A percentile compares a stretch with the other conserved stretches of the same genome.
Evolutionary conservation across 2,329 filamentous ascomycete species (phyloP).

Genomic region (Botrytis deweyae): DNA sequence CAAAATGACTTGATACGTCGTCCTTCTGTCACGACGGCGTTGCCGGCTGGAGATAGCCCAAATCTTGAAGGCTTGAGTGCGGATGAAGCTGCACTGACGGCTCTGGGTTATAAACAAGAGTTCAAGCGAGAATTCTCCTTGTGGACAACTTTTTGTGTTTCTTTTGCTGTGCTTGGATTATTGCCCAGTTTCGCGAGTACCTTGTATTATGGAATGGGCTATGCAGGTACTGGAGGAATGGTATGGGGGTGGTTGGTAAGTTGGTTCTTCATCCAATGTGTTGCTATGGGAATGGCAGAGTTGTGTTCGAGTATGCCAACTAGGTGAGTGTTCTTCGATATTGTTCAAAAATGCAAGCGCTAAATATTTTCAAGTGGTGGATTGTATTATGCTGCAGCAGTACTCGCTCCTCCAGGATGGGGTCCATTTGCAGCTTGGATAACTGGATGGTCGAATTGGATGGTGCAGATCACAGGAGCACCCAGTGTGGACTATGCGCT

Average conservation of each 20-base stretch:
- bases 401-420: slow-evolving; percentile 64
- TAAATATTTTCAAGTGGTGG: slow-evolving; percentile 51
- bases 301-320: slow-evolving; percentile 73
- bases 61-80: slow-evolving; percentile 46
- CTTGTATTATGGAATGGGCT: slow-evolving; percentile 67
- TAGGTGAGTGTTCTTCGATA: slow-evolving; percentile 41
- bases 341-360: background rate
- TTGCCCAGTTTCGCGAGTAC: slow-evolving; percentile 71
- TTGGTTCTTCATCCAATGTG: slow-evolving; percentile 69
- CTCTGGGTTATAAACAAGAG: slow-evolving; percentile 56
- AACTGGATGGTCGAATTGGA: slow-evolving; percentile 70
- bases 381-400: slow-evolving; percentile 71
- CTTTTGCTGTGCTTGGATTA: slow-evolving; percentile 69
- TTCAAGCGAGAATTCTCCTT: slow-evolving; percentile 66
- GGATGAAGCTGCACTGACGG: slow-evolving; percentile 61
- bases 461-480: slow-evolving; percentile 64
- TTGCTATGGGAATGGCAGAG: slow-evolving; percentile 69
- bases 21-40: slow-evolving; percentile 49
- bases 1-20: slow-evolving; percentile 20
- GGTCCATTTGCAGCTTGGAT: slow-evolving; percentile 68
- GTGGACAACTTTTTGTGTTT: slow-evolving; percentile 73
- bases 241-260: slow-evolving; percentile 75
- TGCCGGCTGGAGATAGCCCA: slow-evolving; percentile 49
- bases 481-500: slow-evolving; percentile 67
- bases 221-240: slow-evolving; percentile 61